These are phyloP conservation scores for Aureobasidium mangrovei DNA, from an alignment of 2,329 filamentous ascomycete genomes.

Conservation along the genomic window DNA sequence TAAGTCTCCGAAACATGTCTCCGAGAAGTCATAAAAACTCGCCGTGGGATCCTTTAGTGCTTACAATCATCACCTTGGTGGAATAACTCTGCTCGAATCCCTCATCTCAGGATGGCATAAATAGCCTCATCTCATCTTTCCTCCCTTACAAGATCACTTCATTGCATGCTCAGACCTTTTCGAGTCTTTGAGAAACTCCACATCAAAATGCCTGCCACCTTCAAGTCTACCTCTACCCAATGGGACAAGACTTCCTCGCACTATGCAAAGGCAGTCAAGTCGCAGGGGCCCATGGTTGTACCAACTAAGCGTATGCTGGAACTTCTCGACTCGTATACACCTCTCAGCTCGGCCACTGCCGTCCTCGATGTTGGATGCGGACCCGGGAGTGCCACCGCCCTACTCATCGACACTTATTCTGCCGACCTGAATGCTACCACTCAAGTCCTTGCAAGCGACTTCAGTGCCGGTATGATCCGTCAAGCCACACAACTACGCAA, in stretches of 20 bases:
- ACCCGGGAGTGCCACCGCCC: constrained; percentile 22
- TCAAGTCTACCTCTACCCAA: not conserved
- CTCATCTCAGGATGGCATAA: not conserved
- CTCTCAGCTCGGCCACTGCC: constrained; percentile 23
- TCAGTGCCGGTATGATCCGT: constrained; percentile 25
- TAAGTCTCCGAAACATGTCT: constrained; percentile 7
- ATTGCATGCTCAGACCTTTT: not conserved
- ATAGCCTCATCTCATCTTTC: not conserved
- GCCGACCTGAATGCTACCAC: constrained; percentile 16
- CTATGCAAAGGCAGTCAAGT: not conserved
- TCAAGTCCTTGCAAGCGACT: constrained; percentile 22
- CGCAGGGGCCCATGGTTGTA: not conserved
- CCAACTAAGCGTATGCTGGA: constrained; percentile 22
- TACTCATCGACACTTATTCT: constrained; percentile 21
- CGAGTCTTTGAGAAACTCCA: not conserved
- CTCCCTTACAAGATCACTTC: no score
- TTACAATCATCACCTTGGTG: not conserved
- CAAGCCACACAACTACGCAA: constrained; percentile 17
- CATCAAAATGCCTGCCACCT: not conserved
- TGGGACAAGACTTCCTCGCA: not conserved
- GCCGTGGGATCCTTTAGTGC: not conserved
- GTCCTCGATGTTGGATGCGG: constrained; percentile 28
- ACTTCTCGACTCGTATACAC: constrained; percentile 18
- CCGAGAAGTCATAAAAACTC: not conserved
- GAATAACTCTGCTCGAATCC: not conserved